Evolutionary conservation across 2,329 filamentous ascomycete genomes (phyloP).

Genomic region (Verruconis gallopava): DNA sequence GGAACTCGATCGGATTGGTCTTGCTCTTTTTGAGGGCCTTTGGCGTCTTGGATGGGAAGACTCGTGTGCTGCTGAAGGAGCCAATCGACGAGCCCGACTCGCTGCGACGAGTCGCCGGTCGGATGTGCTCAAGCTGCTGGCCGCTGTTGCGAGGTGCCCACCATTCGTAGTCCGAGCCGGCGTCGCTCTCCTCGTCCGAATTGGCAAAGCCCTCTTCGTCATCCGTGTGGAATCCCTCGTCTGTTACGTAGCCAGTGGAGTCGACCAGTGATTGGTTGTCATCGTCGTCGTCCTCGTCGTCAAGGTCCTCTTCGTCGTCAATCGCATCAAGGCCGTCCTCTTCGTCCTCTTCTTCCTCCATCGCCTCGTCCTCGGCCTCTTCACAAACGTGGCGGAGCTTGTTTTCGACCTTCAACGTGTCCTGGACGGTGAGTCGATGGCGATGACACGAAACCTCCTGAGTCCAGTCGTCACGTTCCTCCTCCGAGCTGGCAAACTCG

Average conservation of each 20-base stretch:
- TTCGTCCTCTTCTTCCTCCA: slow-evolving; percentile 54
- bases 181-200: slow-evolving; percentile 54
- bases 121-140: slow-evolving; percentile 37
- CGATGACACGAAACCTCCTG: slow-evolving; percentile 51
- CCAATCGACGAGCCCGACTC: slow-evolving; percentile 42
- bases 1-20: slow-evolving; percentile 43
- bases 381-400: slow-evolving; percentile 72
- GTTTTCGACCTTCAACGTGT: slow-evolving; percentile 83
- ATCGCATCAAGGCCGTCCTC: slow-evolving; percentile 50
- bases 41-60: slow-evolving; percentile 4
- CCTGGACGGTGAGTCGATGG: slow-evolving; percentile 70
- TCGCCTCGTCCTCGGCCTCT: slow-evolving; percentile 82
- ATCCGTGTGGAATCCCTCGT: slow-evolving; percentile 69
- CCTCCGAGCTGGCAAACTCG: slow-evolving; percentile 75
- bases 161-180: slow-evolving; percentile 51
- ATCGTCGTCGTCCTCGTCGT: slow-evolving; percentile 20
- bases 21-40: slow-evolving; percentile 17
- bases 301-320: slow-evolving; percentile 22
- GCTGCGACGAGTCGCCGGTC: slow-evolving; percentile 32
- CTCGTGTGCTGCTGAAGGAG: slow-evolving; percentile 30
- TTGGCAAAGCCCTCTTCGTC: slow-evolving; percentile 61
- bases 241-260: slow-evolving; percentile 25
- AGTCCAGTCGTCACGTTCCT: slow-evolving; percentile 86
- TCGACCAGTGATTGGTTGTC: slow-evolving; percentile 19
- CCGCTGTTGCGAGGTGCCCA: slow-evolving; percentile 46